phyloP scores from a whole-genome alignment of 2,329 filamentous ascomycete genomes.

The Pseudogymnoascus sp. region DNA sequence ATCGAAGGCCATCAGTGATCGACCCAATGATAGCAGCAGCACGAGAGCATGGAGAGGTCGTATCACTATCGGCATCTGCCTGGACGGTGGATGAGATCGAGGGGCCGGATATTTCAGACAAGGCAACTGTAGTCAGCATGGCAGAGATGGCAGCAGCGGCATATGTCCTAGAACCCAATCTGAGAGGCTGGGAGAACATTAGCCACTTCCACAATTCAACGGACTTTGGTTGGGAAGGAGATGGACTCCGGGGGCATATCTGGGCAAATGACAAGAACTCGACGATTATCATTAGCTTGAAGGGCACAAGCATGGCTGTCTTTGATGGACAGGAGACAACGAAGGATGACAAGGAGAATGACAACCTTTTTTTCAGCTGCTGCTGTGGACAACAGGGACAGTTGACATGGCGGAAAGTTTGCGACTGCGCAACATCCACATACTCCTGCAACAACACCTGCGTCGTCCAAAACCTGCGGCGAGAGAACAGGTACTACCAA shows the following conservation, averaged over 20 bases:
- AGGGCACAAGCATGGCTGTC: slow-evolving; percentile 81
- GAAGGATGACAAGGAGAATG: slow-evolving; percentile 94
- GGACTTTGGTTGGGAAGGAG: slow-evolving; percentile 86
- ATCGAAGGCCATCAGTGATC: slow-evolving; percentile 67
- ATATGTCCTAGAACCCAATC: slow-evolving; percentile 63
- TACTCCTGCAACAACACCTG: slow-evolving; percentile 93
- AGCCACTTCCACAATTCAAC: slow-evolving; percentile 71
- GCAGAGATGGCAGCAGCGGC: slow-evolving; percentile 80
- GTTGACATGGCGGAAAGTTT: slow-evolving; percentile 84
- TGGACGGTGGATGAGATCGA: slow-evolving; percentile 71
- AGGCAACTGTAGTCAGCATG: slow-evolving; percentile 68
- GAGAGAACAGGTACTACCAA: slow-evolving; percentile 86
- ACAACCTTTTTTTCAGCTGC: slow-evolving; percentile 96
- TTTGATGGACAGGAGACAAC: slow-evolving; percentile 97
- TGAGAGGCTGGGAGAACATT: slow-evolving; percentile 72
- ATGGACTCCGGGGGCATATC: slow-evolving; percentile 85
- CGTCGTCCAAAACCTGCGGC: slow-evolving; percentile 61
- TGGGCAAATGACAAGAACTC: slow-evolving; percentile 79
- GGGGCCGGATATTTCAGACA: slow-evolving; percentile 74
- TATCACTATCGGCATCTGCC: slow-evolving; percentile 59
- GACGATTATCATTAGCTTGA: slow-evolving; percentile 84
- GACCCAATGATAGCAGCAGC: slow-evolving; percentile 70
- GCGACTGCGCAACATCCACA: slow-evolving; percentile 79
- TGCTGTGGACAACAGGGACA: slow-evolving; percentile 92
- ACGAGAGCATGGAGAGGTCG: slow-evolving; percentile 57